Conservation (phyloP, 1,139 yeast species). For the Candida sp. region DNA sequence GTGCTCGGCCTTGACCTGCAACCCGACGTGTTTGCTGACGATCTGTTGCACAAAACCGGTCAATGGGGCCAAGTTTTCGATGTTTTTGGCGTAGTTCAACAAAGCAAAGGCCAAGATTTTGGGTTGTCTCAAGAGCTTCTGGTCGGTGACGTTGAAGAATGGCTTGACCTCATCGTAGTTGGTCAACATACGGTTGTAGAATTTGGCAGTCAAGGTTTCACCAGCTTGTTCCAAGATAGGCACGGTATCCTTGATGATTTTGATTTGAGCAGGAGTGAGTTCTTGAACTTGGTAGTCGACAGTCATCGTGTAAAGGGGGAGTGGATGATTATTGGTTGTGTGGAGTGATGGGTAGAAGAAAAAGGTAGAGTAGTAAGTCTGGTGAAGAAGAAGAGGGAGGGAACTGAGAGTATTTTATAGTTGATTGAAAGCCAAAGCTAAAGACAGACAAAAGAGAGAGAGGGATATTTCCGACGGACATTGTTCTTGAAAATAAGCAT, state of each 20-base stretch:
- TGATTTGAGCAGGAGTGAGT: constrained; percentile 33
- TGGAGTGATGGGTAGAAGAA: not conserved
- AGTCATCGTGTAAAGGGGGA: constrained; percentile 7
- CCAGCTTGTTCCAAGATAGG: constrained; percentile 66
- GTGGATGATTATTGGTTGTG: not conserved
- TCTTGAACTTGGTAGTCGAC: constrained; percentile 18
- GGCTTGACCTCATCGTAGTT: constrained; percentile 59
- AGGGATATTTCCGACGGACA: not conserved
- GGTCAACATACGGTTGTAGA: constrained; percentile 59
- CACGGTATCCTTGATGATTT: constrained; percentile 55
- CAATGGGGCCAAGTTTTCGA: constrained; percentile 61
- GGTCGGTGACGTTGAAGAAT: constrained; percentile 65
- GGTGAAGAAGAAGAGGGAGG: not conserved
- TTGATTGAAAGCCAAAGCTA: not conserved
- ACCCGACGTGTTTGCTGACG: constrained; percentile 68
- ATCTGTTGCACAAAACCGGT: constrained; percentile 61
- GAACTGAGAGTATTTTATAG: not conserved
- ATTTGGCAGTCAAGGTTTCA: constrained; percentile 53
- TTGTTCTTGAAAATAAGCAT: not conserved
- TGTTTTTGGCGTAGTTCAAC: constrained; percentile 64
- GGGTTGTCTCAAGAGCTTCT: constrained; percentile 61
- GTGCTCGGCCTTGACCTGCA: constrained; percentile 64
- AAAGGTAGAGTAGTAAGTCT: too few relatives aligned
- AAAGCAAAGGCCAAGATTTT: constrained; percentile 66
- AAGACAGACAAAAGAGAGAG: not conserved